These are phyloP conservation scores for Suillus subluteus DNA, from an alignment of 768 basidiomycete genomes.

Conservation along the genomic window DNA sequence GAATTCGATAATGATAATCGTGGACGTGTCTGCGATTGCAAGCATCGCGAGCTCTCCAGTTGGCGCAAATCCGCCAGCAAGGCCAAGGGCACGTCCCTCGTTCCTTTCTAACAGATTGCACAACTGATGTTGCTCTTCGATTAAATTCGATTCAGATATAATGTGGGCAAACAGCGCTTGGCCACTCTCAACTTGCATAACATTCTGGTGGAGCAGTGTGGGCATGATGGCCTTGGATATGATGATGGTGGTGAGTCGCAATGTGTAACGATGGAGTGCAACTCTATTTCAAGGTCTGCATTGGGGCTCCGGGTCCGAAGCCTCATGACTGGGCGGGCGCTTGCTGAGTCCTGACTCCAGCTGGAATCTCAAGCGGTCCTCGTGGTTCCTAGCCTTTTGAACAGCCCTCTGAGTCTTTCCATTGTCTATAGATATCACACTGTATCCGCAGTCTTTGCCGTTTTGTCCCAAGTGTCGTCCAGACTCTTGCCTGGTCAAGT, in stretches of 20 bases:
- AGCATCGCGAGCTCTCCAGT: conserved; percentile 28
- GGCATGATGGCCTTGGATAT: conserved; percentile 15
- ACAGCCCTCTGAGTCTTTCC: neutral
- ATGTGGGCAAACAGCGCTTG: conserved; percentile 17
- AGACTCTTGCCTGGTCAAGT: conserved; percentile 20
- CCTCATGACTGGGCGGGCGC: neutral
- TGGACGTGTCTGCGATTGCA: conserved; percentile 31
- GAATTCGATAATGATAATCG: conserved; percentile 33
- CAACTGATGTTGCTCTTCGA: conserved; percentile 26
- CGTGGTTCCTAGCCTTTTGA: neutral
- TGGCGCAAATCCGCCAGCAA: conserved; percentile 28
- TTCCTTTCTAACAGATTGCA: conserved; percentile 32
- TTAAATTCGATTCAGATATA: conserved; percentile 25
- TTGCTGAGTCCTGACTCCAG: neutral
- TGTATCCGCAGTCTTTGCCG: neutral
- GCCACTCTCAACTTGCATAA: conserved; percentile 29
- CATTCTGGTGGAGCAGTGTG: conserved; percentile 27
- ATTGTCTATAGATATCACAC: neutral
- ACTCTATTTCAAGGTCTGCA: neutral
- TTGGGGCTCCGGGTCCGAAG: neutral
- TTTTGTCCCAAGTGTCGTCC: neutral
- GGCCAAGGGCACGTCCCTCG: conserved; percentile 37
- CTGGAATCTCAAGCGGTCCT: neutral
- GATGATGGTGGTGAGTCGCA: neutral
- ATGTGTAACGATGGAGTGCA: conserved; percentile 4